Evolutionary conservation across 345 rosid species (phyloP), one percentile per base, ranked within the genome.

Genomic region (Aquilaria malaccensis): DNA sequence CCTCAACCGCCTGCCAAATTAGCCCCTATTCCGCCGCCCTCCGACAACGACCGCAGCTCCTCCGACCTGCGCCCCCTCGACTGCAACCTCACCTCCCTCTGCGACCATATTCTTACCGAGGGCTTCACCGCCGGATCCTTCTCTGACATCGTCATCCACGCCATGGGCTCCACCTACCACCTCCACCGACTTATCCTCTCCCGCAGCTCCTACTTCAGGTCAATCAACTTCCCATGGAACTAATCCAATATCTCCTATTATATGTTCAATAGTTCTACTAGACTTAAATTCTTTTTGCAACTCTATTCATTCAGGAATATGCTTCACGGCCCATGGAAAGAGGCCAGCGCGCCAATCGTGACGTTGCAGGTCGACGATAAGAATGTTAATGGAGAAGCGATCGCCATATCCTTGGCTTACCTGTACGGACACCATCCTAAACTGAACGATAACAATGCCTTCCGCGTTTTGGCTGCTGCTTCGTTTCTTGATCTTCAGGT

Each of bases 401-500:
- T 87, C 56, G 89, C 87, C 6, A 71, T 83, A 74, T 85, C 97
- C 58, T 80, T 93, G 77, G 97, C 97, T 31, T 93, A 89, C 69
- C 67, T 89, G 37, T 89, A 93, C 52, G 98, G 98, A 13, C 87
- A 85, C 72, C 88, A 81, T 59, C 94, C 96, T 14, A 93, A 89
- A 77, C 92, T 89, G 74, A 84, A 87, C 72, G 96, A 87, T 72
- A 77, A 70, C 55, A 93, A 85, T 61, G 98, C 98, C 0, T 93
- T 85, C 67, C 94, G 96, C 29, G 97, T 89, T 61, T 74, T 93
- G 65, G 98, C 98, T 74, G 91, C 91, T n/a, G 94, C 97, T 66
- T 89, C 98, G 2, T 93, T 89, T 81, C 97, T 93, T 33, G 98
- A 93, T 76, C 97, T 93, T 59, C 95, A 92, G 98, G 98, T 92